Evolutionary conservation across 2,329 filamentous ascomycete genomes (phyloP), one percentile per base, ranked within the genome.

Genomic region (Phialophora macrospora): DNA sequence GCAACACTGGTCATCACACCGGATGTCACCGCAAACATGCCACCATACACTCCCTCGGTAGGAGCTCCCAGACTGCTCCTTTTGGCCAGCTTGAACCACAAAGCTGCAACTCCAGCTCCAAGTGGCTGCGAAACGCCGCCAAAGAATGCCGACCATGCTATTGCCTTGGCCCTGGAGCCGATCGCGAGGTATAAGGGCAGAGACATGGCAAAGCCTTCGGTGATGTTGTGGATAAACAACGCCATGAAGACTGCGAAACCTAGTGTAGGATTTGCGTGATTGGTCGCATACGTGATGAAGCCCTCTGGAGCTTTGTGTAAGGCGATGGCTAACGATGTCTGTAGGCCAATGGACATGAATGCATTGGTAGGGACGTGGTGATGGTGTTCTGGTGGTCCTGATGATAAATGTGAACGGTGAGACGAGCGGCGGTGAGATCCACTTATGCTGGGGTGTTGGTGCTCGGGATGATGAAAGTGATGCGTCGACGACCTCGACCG

Each of bases 191-290:
- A 99, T 0, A 99, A 83, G 0, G 95, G 95, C 0, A 99, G 81
- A 0, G 93, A 92, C 85, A 99, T 90, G 68, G 93, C 92, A 75
- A 98, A 98, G 1, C 95, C 95, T 80, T 99, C 95, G 30, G 92
- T 93, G 74, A 99, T 96, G 80, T 98, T 99, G 83, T 99, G 95
- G 65, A 99, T 94, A 75, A 97, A 97, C 7, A 99, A 85, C 0
- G 95, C 94, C 77, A 98, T 86, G 80, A 99, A 99, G 62, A 99
- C 92, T 60, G 91, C 90, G 77, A 97, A 88, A 22, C 95, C 95
- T 0, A 99, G 86, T 0, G 85, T 83, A 0, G 95, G 93, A 76
- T 93, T 98, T 12, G 93, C 94, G 75, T 99, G 95, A 78, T 98
- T 99, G 9, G 95, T 97, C 9, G 95, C 94, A 76, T 96, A 99